These are phyloP conservation scores for Sporothrix pseudoabietina DNA, from an alignment of 2,329 filamentous ascomycete species.

Conservation along the genomic window DNA sequence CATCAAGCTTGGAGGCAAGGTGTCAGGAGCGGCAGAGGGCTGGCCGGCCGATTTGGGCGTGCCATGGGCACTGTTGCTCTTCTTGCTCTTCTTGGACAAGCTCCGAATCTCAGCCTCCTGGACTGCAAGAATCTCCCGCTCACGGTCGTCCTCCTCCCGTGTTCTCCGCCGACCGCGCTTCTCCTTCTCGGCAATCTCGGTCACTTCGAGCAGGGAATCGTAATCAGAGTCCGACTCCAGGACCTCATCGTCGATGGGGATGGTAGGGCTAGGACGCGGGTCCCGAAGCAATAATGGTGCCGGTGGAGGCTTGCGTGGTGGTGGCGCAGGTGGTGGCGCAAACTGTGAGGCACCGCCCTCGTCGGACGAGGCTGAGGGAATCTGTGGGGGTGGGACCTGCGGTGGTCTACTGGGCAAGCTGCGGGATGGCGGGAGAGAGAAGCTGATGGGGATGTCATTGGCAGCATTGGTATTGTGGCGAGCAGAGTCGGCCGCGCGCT, in stretches of 20 bases:
- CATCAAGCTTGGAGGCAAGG: constrained; percentile 47
- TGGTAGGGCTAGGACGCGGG: constrained; percentile 39
- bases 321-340: constrained; percentile 57
- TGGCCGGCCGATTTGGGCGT: constrained; percentile 49
- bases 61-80: constrained; percentile 53
- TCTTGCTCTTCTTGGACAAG: constrained; percentile 71
- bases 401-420: constrained; percentile 57
- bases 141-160: constrained; percentile 80
- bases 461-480: constrained; percentile 51
- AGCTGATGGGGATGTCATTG: constrained; percentile 54
- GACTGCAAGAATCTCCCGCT: constrained; percentile 68
- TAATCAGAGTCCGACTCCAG: constrained; percentile 84
- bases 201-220: constrained; percentile 72
- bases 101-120: constrained; percentile 71
- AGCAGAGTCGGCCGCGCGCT: constrained; percentile 50
- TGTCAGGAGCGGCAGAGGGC: constrained; percentile 40
- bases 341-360: constrained; percentile 54
- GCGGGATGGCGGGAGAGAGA: constrained; percentile 59
- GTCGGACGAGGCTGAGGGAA: constrained; percentile 43
- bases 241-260: constrained; percentile 55
- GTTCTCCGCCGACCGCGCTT: constrained; percentile 78
- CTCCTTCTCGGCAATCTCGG: constrained; percentile 59
- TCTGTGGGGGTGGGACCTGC: constrained; percentile 55
- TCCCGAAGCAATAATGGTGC: constrained; percentile 75
- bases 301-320: constrained; percentile 78